Conservation (phyloP, 345 rosid genomes). For the Mallotus nudiflorus region DNA sequence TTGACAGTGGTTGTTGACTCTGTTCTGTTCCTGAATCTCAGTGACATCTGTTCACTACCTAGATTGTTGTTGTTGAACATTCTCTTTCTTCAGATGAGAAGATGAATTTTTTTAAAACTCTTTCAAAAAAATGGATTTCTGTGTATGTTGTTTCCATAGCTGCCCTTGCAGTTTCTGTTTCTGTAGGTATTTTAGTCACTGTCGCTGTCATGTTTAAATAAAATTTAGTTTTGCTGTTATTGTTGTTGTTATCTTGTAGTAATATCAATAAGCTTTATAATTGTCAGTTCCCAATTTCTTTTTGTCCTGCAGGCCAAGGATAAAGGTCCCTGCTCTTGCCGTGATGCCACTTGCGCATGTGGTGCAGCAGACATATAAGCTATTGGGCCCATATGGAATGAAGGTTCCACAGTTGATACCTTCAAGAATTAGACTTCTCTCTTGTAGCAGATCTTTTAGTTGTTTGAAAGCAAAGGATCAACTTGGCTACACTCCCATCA, state of each 20-base stretch:
- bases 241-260: neutral
- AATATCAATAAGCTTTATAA: neutral
- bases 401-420: constrained; percentile 86
- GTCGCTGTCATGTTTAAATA: too few species aligned
- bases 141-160: too few species aligned
- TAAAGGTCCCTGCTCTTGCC: constrained; percentile 72
- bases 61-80: neutral
- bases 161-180: too few species aligned
- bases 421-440: constrained; percentile 84
- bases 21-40: neutral
- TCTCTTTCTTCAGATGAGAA: constrained; percentile 1
- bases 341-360: constrained; percentile 83
- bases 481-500: constrained; percentile 75
- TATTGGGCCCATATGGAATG: constrained; percentile 88
- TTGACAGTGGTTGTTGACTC: neutral
- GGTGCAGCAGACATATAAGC: constrained; percentile 62
- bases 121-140: too few species aligned
- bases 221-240: neutral
- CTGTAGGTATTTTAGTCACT: too few species aligned
- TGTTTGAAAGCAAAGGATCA: constrained; percentile 79
- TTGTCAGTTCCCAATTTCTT: constrained; percentile 13
- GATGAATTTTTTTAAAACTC: too few species aligned
- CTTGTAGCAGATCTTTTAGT: constrained; percentile 73
- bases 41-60: neutral
- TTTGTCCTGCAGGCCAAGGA: constrained; percentile 70